phyloP scores from a whole-genome alignment of 1,139 yeast species.

The Nematodospora anomalae region DNA sequence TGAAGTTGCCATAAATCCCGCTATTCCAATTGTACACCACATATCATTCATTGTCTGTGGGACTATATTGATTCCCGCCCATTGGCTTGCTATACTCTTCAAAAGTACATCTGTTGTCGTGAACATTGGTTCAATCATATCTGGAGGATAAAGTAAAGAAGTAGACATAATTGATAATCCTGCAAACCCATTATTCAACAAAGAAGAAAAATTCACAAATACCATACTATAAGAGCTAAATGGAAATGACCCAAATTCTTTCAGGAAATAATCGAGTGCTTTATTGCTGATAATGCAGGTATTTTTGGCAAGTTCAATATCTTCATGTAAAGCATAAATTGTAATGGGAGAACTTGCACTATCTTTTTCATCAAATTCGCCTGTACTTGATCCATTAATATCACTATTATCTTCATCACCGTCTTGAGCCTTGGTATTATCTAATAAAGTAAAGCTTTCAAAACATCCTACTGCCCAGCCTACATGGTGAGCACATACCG shows the following conservation, averaged over 20 bases:
- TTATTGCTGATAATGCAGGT: slow-evolving; percentile 74
- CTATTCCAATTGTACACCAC: slow-evolving; percentile 92
- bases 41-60: slow-evolving; percentile 78
- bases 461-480: slow-evolving; percentile 97
- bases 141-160: slow-evolving; percentile 69
- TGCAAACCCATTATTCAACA: slow-evolving; percentile 55
- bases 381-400: slow-evolving; percentile 24
- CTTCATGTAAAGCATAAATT: slow-evolving; percentile 59
- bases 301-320: slow-evolving; percentile 60
- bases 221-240: slow-evolving; percentile 78
- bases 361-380: slow-evolving; percentile 7
- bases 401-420: slow-evolving; percentile 40
- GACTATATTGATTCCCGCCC: slow-evolving; percentile 91
- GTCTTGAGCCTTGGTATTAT: slow-evolving; percentile 29
- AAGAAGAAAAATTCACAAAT: slow-evolving; percentile 59
- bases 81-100: slow-evolving; percentile 77
- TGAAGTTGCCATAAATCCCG: slow-evolving; percentile 78
- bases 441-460: slow-evolving; percentile 54
- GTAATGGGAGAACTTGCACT: slow-evolving; percentile 47
- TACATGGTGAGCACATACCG: slow-evolving; percentile 92
- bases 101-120: slow-evolving; percentile 67
- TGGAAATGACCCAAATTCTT: slow-evolving; percentile 92
- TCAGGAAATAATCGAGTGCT: slow-evolving; percentile 80
- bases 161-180: slow-evolving; percentile 73
- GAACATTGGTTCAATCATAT: slow-evolving; percentile 77